Base-by-base conservation (phyloP, 2,329 filamentous ascomycete species). In the Arthrobotrys entomopaga region DNA sequence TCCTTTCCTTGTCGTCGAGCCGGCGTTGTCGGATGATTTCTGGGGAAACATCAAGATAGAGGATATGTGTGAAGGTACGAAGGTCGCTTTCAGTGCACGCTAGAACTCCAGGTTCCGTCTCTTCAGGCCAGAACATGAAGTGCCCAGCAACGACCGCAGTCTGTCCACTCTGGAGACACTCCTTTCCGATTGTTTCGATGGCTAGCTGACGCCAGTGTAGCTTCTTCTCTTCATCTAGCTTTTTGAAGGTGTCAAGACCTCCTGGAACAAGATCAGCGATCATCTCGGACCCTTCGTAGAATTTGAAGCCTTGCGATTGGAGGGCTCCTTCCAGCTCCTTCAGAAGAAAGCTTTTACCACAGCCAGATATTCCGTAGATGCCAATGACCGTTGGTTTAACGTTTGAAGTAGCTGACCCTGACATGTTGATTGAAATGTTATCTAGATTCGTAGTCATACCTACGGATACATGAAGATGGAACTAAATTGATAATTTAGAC, bases 121-220 rank as follows among this genome's bases (percentile, higher is more conserved):
- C 78, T 24, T 84, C 81, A 0, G 72, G 2, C 85, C 85, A 88
- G 76, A 89, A 85, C 81, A 85, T 85, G 77, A 82, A 85, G 77
- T 89, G 86, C 0, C 86, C 86, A 3, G 85, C 80, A 2, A 89
- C 84, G 1, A 90, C 77, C 0, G 79, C 87, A 3, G 79, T 74
- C 67, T 79, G 81, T 0, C 80, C 78, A 8, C 54, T 82, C 0
- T 77, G 11, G 1, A 64, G 50, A 63, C 83, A 85, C 6, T 83
- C 75, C 0, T 81, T 52, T 20, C 72, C 42, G 54, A 89, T 85
- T 0, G 13, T 76, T 0, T 81, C 57, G 58, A 89, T 87, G 2
- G 86, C 85, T 40, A 66, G 59, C 40, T 81, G 48, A 2, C 86
- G 85, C 69, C 77, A 82, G 0, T 76, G 1, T 0, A n/a, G 19